Percentiles rank a stretch among this genome's conserved stretches.
Evolutionary conservation across 2,329 filamentous ascomycete species (phyloP).

Genomic region (Fusarium azukiicola): DNA sequence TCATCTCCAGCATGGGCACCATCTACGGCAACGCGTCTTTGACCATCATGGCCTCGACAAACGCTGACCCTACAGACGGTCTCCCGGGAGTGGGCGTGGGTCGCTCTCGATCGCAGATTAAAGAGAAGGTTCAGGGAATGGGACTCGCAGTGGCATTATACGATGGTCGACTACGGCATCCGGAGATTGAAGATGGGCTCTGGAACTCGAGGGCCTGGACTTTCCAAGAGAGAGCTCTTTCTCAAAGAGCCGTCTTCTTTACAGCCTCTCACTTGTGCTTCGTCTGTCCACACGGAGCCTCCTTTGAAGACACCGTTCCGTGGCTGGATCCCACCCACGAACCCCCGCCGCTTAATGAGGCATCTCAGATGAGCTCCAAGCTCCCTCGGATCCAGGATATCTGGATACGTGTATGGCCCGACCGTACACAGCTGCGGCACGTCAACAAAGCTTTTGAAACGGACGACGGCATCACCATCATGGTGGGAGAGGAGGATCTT

Average conservation of each 20-base stretch:
- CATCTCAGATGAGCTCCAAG: conserved; percentile 25
- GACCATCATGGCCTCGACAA: conserved; percentile 38
- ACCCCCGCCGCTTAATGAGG: neutral
- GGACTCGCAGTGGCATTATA: conserved; percentile 26
- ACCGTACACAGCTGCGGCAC: conserved; percentile 20
- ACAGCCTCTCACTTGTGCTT: conserved; percentile 38
- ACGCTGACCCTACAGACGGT: conserved; percentile 30
- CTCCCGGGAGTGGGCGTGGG: conserved; percentile 15
- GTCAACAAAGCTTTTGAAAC: conserved; percentile 35
- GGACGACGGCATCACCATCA: conserved; percentile 16
- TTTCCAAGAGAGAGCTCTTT: conserved; percentile 35
- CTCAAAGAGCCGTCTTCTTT: conserved; percentile 31
- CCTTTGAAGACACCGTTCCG: conserved; percentile 24
- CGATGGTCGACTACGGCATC: conserved; percentile 14
- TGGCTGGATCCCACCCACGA: neutral
- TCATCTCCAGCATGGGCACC: conserved; percentile 30
- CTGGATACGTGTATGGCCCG: conserved; percentile 30
- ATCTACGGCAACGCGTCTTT: conserved; percentile 36
- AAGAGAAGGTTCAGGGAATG: conserved; percentile 16
- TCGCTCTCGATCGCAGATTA: conserved; percentile 6
- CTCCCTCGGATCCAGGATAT: conserved; percentile 8
- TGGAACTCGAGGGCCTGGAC: conserved; percentile 41
- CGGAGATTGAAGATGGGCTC: conserved; percentile 22
- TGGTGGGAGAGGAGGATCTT: conserved; percentile 31
- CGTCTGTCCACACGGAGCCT: conserved; percentile 27